Evolutionary conservation across 768 basidiomycete genomes (phyloP), one percentile per base, ranked within the genome.

Genomic region (Hericium alpestre): DNA sequence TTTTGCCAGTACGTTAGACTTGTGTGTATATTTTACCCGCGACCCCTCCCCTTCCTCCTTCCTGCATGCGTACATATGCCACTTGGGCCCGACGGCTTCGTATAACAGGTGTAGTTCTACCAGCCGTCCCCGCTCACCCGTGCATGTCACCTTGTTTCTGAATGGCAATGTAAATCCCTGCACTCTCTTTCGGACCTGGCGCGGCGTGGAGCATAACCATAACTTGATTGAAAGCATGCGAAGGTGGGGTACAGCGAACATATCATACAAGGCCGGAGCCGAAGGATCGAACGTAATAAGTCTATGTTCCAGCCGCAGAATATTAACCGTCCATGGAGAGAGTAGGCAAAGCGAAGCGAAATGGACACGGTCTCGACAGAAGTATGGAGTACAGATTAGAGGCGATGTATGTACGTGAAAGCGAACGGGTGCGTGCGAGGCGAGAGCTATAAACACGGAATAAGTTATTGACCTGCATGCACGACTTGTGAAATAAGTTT

Each of bases 391-490:
- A 32, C 32, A 32, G 8, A 32, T 32, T 32, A 32, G 32, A 32
- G 32, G 32, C 32, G 32, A 32, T 32, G 6, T 32, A 32, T 32
- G 32, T 32, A 32, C 32, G 32, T 32, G 32, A 9, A 32, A 10
- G 1, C 32, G 32, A 32, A 32, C 6, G 9, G 32, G 32, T 32
- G 32, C 32, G 32, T 32, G 32, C 32, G 32, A 32, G 32, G 32
- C 32, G 32, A 32, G 8, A 32, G 32, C 20, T 61, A 61, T 61
- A 61, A 61, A 61, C 61, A 61, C 20, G 61, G 59, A 60, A 61
- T 61, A 61, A 61, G 53, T 61, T 61, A 61, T 56, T 54, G 43
- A 49, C n/a, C 25, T 55, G 53, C 18, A 38, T 32, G 32, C 32
- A 32, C 32, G 32, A 10, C 32, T 32, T 32, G 32, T 32, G 32